Conservation (phyloP, 768 basidiomycete genomes). For the Pisolithus microcarpus region DNA sequence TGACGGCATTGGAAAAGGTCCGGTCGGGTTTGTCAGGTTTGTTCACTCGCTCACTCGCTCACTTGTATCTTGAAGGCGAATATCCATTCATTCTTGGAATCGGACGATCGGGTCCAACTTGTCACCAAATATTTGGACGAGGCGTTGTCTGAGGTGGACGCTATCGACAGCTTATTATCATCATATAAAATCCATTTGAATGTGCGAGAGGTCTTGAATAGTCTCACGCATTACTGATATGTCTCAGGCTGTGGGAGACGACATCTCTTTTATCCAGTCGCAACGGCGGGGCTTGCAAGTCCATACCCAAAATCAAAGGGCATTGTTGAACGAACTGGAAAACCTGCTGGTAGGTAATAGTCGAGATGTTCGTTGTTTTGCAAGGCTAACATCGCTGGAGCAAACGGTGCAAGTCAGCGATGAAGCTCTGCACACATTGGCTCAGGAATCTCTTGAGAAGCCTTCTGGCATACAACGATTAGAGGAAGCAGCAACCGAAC, state of each 20-base stretch:
- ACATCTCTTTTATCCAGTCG: constrained; percentile 92
- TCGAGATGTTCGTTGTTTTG: not conserved
- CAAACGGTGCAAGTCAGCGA: constrained; percentile 92
- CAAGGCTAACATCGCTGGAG: constrained; percentile 33
- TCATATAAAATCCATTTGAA: constrained; percentile 97
- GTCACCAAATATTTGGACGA: constrained; percentile 89
- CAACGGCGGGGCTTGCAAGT: constrained; percentile 96
- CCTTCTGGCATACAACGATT: constrained; percentile 64
- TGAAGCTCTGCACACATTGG: constrained; percentile 64
- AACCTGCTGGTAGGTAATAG: constrained; percentile 62
- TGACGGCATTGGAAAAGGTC: constrained; percentile 92
- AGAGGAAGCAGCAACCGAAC: constrained; percentile 74
- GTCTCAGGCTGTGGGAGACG: constrained; percentile 81
- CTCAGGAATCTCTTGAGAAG: constrained; percentile 87
- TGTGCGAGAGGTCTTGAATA: constrained; percentile 40
- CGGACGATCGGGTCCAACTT: constrained; percentile 80
- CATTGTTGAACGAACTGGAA: constrained; percentile 77
- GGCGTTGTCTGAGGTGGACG: constrained; percentile 81
- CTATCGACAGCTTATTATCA: constrained; percentile 81
- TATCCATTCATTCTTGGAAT: constrained; percentile 94
- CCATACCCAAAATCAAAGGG: constrained; percentile 91
- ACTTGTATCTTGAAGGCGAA: constrained; percentile 68
- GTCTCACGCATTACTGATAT: constrained; percentile 8
- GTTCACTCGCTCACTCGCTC: constrained; percentile 3
- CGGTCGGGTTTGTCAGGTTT: constrained; percentile 3